Conservation (phyloP, 2,329 filamentous ascomycete genomes). For the Verticillium alfalfae region DNA sequence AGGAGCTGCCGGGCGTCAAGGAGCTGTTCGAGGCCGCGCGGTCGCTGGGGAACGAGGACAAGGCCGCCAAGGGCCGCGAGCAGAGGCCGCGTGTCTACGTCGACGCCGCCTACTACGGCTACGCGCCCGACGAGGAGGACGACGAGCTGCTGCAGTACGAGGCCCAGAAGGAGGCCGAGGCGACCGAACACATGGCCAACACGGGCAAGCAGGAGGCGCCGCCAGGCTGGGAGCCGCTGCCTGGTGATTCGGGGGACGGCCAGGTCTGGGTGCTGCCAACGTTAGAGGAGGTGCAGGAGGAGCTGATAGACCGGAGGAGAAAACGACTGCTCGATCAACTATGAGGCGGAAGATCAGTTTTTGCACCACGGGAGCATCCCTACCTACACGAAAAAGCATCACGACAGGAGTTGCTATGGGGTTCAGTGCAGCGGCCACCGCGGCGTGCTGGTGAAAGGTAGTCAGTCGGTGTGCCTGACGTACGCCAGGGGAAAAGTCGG, state of each 20-base stretch:
- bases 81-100: slow-evolving; percentile 66
- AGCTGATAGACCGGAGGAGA: slow-evolving; percentile 80
- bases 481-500: no score
- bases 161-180: slow-evolving; percentile 75
- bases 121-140: slow-evolving; percentile 88
- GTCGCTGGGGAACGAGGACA: slow-evolving; percentile 50
- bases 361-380: no score
- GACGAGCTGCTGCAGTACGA: slow-evolving; percentile 77
- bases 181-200: slow-evolving; percentile 61
- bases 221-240: slow-evolving; percentile 76
- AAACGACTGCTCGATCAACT: slow-evolving; percentile 81
- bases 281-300: slow-evolving; percentile 87
- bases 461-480: no score
- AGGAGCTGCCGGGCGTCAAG: slow-evolving; percentile 89
- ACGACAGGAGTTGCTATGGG: background rate
- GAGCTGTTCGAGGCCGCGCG: slow-evolving; percentile 81
- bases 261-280: slow-evolving; percentile 78
- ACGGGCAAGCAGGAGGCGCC: slow-evolving; percentile 52
- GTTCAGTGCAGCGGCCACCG: background rate
- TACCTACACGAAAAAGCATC: background rate
- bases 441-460: no score
- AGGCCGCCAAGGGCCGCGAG: slow-evolving; percentile 60
- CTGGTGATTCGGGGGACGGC: slow-evolving; percentile 82
- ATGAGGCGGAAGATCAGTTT: slow-evolving; percentile 13
- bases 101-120: slow-evolving; percentile 94